A percentile compares a stretch with the other conserved stretches of the same genome.
Evolutionary conservation across 2,329 filamentous ascomycete species (phyloP).

Genomic region (Botrytis elliptica): DNA sequence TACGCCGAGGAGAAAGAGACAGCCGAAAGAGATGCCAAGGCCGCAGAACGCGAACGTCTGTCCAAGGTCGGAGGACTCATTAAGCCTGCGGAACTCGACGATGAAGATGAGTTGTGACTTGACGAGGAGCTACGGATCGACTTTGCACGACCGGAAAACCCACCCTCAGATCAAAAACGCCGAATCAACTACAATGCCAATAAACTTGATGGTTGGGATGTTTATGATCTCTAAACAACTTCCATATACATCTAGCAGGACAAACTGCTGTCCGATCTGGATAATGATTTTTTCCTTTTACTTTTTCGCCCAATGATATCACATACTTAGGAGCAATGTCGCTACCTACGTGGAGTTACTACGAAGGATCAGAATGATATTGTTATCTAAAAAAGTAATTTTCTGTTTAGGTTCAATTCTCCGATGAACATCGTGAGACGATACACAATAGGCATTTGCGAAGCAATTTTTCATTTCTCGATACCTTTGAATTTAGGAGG

Average conservation of each 20-base stretch:
- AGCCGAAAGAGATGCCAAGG: conserved; percentile 79
- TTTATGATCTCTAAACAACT: conserved; percentile 56
- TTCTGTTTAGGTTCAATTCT: conserved; percentile 36
- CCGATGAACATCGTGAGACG: conserved; percentile 30
- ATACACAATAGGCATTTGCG: conserved; percentile 34
- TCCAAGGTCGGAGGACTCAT: conserved; percentile 94
- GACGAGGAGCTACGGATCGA: conserved; percentile 65
- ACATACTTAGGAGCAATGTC: conserved; percentile 27
- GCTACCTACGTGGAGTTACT: conserved; percentile 34
- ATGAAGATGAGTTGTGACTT: conserved; percentile 86
- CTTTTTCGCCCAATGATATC: conserved; percentile 26
- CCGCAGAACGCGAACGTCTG: conserved; percentile 84
- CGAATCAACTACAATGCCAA: conserved; percentile 30
- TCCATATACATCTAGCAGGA: conserved; percentile 7
- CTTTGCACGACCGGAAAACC: conserved; percentile 37
- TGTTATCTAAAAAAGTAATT: conserved; percentile 36
- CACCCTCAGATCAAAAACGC: background rate
- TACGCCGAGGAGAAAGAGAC: conserved; percentile 94
- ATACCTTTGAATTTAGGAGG: conserved; percentile 22
- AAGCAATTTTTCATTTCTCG: conserved; percentile 26
- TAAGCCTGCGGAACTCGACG: conserved; percentile 94
- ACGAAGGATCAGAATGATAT: conserved; percentile 31
- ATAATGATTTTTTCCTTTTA: conserved; percentile 28
- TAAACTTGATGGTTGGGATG: conserved; percentile 61
- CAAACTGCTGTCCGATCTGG: conserved; percentile 28